phyloP scores from a whole-genome alignment of 1,284 basidiomycete genomes.

The Fomes fomentarius region DNA sequence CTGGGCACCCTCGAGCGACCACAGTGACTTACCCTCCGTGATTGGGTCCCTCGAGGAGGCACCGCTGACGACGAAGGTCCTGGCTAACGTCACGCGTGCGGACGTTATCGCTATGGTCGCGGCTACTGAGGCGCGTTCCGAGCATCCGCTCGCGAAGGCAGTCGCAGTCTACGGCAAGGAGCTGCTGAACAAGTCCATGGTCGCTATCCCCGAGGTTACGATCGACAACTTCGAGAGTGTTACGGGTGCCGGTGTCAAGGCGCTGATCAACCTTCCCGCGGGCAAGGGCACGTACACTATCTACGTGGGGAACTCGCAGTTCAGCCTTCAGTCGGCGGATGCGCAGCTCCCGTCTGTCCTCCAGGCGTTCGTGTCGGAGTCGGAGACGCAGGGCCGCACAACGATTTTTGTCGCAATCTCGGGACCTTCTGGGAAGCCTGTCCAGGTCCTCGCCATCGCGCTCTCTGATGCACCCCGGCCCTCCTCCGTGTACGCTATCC shows the following conservation, averaged over 20 bases:
- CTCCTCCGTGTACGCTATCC: constrained; percentile 81
- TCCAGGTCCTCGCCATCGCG: constrained; percentile 55
- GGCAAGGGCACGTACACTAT: constrained; percentile 51
- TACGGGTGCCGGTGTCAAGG: constrained; percentile 89
- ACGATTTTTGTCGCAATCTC: constrained; percentile 82
- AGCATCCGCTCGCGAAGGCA: constrained; percentile 95
- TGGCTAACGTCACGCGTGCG: constrained; percentile 66
- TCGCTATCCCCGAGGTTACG: constrained; percentile 39
- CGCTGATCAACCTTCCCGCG: constrained; percentile 54
- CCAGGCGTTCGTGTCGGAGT: constrained; percentile 63
- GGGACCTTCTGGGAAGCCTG: constrained; percentile 30
- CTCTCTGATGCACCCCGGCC: constrained; percentile 85
- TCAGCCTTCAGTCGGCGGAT: constrained; percentile 58
- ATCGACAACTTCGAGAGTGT: constrained; percentile 82
- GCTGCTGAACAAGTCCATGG: constrained; percentile 50
- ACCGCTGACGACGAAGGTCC: constrained; percentile 53
- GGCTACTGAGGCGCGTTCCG: constrained; percentile 88
- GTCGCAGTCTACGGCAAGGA: constrained; percentile 83
- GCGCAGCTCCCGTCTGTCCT: constrained; percentile 61
- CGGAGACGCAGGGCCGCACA: constrained; percentile 76
- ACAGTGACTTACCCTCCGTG: constrained; percentile 45
- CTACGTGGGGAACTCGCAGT: constrained; percentile 77
- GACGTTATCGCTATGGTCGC: constrained; percentile 82
- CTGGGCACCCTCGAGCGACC: constrained; percentile 66
- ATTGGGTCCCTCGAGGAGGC: constrained; percentile 32